Conservation (phyloP, 768 basidiomycete species). For the Russula ochroleuca region DNA sequence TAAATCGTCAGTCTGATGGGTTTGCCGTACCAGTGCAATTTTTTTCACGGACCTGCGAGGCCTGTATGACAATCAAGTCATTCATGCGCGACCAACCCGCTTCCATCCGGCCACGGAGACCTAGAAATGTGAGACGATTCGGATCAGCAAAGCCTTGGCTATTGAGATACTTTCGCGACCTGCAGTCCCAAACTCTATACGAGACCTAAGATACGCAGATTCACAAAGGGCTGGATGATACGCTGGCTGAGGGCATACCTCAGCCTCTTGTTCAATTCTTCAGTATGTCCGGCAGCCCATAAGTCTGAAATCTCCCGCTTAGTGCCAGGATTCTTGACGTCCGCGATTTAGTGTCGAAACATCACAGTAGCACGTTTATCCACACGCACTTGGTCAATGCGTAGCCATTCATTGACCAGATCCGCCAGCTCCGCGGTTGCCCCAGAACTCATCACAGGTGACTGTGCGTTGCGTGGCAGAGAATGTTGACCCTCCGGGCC, state of each 20-base stretch:
- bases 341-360: neutral
- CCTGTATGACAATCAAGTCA: slow-evolving; percentile 75
- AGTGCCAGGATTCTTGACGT: slow-evolving; percentile 46
- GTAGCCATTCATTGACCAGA: slow-evolving; percentile 50
- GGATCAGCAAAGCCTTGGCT: neutral
- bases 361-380: slow-evolving; percentile 1
- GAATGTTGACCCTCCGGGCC: no score
- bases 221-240: neutral
- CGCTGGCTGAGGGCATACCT: slow-evolving; percentile 36
- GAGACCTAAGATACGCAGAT: slow-evolving; percentile 41
- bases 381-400: slow-evolving; percentile 41
- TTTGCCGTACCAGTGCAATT: neutral
- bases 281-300: slow-evolving; percentile 40
- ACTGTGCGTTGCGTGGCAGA: neutral
- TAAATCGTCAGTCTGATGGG: slow-evolving; percentile 31
- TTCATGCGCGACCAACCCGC: slow-evolving; percentile 93
- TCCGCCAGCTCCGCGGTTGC: slow-evolving; percentile 33
- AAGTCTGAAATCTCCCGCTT: slow-evolving; percentile 47
- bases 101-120: slow-evolving; percentile 77
- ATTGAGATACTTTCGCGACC: neutral
- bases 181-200: slow-evolving; percentile 87
- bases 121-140: slow-evolving; percentile 35
- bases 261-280: slow-evolving; percentile 55
- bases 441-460: slow-evolving; percentile 3
- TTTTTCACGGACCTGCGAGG: slow-evolving; percentile 57